A percentile compares a stretch with the other conserved stretches of the same genome.
Conservation (phyloP, 805 yeast genomes). For the Schizosaccharomyces octosporus region DNA sequence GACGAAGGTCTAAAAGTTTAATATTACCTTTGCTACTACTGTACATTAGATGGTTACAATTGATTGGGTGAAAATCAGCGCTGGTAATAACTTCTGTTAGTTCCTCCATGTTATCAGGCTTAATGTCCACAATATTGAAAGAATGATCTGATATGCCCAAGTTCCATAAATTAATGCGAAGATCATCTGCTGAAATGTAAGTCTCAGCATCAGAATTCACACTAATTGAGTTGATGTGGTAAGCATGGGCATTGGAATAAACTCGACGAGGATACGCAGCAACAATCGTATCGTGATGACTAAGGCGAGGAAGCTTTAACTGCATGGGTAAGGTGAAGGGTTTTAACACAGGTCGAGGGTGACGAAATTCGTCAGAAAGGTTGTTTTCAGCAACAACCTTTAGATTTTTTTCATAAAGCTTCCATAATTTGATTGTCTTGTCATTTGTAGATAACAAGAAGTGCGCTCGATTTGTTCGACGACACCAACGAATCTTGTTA, state of each 20-base stretch:
- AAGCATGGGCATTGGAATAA: constrained; percentile 90
- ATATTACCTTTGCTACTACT: constrained; percentile 88
- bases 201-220: constrained; percentile 92
- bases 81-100: constrained; percentile 90
- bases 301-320: constrained; percentile 62
- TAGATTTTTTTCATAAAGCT: constrained; percentile 71
- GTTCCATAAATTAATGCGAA: constrained; percentile 89
- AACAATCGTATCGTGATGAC: constrained; percentile 83
- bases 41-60: constrained; percentile 85
- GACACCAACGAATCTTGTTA: constrained; percentile 91
- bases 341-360: constrained; percentile 5
- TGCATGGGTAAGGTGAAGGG: constrained; percentile 10
- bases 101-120: constrained; percentile 97
- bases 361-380: constrained; percentile 23
- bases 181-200: constrained; percentile 73
- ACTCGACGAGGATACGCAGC: constrained; percentile 84
- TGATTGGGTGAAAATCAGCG: constrained; percentile 83
- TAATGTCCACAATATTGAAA: constrained; percentile 90
- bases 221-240: constrained; percentile 87
- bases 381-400: constrained; percentile 84
- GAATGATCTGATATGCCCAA: constrained; percentile 80
- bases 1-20: constrained; percentile 88
- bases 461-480: constrained; percentile 69
- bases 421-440: constrained; percentile 96
- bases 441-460: constrained; percentile 80